Percentiles rank a stretch among this genome's conserved stretches.
Evolutionary conservation across 257 asterid species (phyloP).

Genomic region (Agastache rugosa): DNA sequence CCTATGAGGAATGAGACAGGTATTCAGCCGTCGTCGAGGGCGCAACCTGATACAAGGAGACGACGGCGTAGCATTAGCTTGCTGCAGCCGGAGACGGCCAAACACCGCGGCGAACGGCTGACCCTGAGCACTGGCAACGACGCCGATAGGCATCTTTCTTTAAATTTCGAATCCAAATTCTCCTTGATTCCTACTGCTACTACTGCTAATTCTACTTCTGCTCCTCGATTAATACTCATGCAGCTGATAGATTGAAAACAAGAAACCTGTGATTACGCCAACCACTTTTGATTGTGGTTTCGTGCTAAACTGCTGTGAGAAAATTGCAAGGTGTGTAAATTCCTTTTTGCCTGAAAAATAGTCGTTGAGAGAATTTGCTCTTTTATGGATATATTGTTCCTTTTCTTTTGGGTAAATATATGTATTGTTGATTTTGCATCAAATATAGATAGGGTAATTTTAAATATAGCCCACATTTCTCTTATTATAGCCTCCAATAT

Average conservation of each 20-base stretch:
- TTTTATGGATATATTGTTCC: not conserved
- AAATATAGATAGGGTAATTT: no score
- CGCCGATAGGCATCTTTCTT: constrained; percentile 50
- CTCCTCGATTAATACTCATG: constrained; percentile 53
- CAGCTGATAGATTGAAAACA: constrained; percentile 48
- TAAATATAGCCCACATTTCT: no score
- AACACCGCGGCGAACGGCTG: constrained; percentile 41
- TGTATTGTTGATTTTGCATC: no score
- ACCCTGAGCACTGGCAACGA: constrained; percentile 50
- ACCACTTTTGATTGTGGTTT: not conserved
- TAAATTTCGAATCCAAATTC: constrained; percentile 38
- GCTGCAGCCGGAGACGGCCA: constrained; percentile 43
- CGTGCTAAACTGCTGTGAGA: not conserved
- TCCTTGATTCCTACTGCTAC: constrained; percentile 16
- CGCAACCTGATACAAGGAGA: constrained; percentile 51
- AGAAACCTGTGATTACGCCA: not conserved
- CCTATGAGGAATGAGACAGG: constrained; percentile 50
- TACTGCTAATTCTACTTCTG: constrained; percentile 33
- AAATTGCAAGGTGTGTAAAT: not conserved
- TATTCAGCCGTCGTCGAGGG: constrained; percentile 63
- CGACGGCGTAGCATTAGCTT: constrained; percentile 42
- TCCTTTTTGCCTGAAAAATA: not conserved
- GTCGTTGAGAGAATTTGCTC: not conserved
- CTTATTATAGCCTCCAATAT: no score
- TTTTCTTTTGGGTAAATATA: not conserved